Percentiles rank a stretch among this genome's conserved stretches.
These are phyloP conservation scores for Oemleria cerasiformis DNA, from an alignment of 306 rosid species.

Conservation along the genomic window DNA sequence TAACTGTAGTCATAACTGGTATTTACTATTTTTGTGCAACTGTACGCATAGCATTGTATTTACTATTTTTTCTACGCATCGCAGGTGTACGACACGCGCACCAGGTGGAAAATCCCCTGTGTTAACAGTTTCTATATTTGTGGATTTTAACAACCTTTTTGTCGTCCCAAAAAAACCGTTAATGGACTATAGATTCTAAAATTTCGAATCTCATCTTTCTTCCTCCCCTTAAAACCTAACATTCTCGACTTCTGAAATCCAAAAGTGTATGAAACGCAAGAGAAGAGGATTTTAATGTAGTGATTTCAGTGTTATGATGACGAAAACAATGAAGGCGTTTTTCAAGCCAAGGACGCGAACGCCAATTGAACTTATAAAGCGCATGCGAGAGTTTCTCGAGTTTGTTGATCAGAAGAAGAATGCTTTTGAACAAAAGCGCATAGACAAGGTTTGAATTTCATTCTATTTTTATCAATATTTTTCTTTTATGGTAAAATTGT, in stretches of 20 bases:
- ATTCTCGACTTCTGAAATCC: not conserved
- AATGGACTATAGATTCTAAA: not conserved
- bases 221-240: constrained; percentile 22
- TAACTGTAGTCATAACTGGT: too few species aligned
- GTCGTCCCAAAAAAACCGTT: not conserved
- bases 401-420: constrained; percentile 24
- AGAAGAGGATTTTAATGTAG: not conserved
- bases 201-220: not conserved
- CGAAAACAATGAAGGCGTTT: constrained; percentile 30
- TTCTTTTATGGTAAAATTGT: not conserved
- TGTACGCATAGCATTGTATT: too few species aligned
- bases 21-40: too few species aligned
- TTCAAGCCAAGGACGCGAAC: constrained; percentile 42
- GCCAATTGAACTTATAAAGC: constrained; percentile 46
- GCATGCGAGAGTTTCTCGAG: constrained; percentile 34
- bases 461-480: too few species aligned
- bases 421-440: constrained; percentile 36
- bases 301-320: not conserved
- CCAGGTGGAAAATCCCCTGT: not conserved
- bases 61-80: too few species aligned
- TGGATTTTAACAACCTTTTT: not conserved
- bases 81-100: too few species aligned
- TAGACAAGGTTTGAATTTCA: constrained; percentile 40
- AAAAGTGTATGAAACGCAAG: not conserved
- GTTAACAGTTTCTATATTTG: not conserved